Evolutionary conservation across 331 rosid genomes (phyloP).

Genomic region (Dryas integrifolia): DNA sequence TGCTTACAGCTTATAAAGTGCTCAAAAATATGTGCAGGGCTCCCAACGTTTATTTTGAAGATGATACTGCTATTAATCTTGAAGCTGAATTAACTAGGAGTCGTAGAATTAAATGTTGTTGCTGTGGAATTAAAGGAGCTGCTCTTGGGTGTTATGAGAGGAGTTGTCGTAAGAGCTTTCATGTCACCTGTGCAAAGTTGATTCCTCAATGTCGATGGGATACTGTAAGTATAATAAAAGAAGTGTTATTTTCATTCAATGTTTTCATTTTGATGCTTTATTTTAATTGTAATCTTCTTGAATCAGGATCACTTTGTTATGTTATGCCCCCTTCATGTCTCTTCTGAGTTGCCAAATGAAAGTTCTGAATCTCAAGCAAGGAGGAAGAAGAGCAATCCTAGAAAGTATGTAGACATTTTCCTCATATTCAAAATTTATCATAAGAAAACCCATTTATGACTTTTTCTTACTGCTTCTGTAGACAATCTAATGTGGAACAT

Average conservation of each 20-base stretch:
- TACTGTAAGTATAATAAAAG: constrained; percentile 45
- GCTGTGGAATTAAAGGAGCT: constrained; percentile 85
- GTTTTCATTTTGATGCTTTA: constrained; percentile 12
- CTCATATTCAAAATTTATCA: neutral
- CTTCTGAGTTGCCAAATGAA: constrained; percentile 62
- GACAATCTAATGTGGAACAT: constrained; percentile 24
- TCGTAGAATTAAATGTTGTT: constrained; percentile 73
- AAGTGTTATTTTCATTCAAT: constrained; percentile 4
- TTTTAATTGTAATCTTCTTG: constrained; percentile 6
- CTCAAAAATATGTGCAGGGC: constrained; percentile 57
- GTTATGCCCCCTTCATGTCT: constrained; percentile 79
- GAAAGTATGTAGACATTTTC: constrained; percentile 28
- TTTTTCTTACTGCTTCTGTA: constrained; percentile 22
- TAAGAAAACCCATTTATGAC: constrained; percentile 8
- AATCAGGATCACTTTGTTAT: constrained; percentile 79
- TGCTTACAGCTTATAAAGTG: constrained; percentile 18
- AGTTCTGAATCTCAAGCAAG: constrained; percentile 42
- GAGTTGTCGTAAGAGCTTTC: constrained; percentile 91
- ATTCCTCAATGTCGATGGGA: constrained; percentile 93
- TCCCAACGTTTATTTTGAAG: constrained; percentile 84
- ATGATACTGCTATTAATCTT: constrained; percentile 66
- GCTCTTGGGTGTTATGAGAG: constrained; percentile 84
- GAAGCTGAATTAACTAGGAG: constrained; percentile 89
- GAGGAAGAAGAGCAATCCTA: constrained; percentile 37
- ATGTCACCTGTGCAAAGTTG: constrained; percentile 78